Conservation (phyloP, 129 eudicot species). For the Erigeron canadensis region DNA sequence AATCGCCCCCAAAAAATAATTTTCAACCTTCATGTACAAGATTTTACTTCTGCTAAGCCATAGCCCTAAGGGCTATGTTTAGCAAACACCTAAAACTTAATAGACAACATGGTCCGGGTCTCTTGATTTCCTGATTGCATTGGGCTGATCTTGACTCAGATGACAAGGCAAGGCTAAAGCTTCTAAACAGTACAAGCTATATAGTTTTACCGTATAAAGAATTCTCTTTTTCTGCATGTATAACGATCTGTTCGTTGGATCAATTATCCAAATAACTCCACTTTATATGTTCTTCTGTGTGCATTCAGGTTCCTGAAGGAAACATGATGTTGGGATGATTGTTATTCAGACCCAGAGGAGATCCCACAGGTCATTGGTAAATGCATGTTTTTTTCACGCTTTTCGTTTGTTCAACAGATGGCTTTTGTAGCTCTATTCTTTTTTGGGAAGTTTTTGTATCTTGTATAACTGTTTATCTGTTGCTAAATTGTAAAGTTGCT, state of each 20-base stretch:
- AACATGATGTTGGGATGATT: slow-evolving; percentile 29
- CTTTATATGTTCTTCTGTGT: neutral
- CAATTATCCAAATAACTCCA: neutral
- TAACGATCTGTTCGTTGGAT: neutral
- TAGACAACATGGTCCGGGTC: neutral
- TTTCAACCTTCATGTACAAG: no score
- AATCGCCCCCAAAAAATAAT: no score
- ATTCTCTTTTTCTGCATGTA: neutral
- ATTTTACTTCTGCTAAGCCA: no score
- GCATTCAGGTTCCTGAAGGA: slow-evolving; percentile 27
- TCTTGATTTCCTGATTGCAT: neutral
- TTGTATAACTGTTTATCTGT: neutral
- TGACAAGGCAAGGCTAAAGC: neutral
- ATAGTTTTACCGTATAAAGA: neutral
- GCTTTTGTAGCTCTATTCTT: neutral
- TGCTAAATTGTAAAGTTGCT: neutral
- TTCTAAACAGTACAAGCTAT: neutral
- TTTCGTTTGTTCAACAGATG: slow-evolving; percentile 11
- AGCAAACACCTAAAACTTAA: neutral
- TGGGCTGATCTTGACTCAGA: neutral
- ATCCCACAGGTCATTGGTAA: neutral
- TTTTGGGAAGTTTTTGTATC: neutral
- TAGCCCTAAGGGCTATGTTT: no score
- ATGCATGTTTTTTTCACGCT: neutral
- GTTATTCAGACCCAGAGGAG: slow-evolving; percentile 18